These are phyloP conservation scores for Botrytis paeoniae DNA, from an alignment of 2,329 filamentous ascomycete genomes.

Conservation along the genomic window DNA sequence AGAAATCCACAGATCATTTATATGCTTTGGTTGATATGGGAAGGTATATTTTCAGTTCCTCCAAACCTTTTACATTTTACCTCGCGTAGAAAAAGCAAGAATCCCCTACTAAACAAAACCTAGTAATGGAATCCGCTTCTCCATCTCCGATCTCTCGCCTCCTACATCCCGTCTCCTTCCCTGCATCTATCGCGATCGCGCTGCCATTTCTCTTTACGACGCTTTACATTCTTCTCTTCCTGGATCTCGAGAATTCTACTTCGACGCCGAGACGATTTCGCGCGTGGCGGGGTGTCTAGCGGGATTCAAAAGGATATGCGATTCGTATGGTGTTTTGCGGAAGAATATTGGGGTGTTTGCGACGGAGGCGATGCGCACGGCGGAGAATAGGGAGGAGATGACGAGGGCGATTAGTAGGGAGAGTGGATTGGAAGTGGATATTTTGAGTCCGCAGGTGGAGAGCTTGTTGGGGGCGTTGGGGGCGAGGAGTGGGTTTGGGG, in stretches of 20 bases:
- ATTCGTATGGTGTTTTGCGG: constrained; percentile 63
- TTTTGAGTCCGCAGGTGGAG: constrained; percentile 77
- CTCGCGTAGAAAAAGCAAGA: neutral
- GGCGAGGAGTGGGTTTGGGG: constrained; percentile 68
- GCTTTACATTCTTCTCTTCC: constrained; percentile 57
- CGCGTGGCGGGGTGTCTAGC: constrained; percentile 65
- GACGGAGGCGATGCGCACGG: constrained; percentile 84
- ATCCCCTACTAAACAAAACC: constrained; percentile 18
- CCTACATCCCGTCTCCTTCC: constrained; percentile 68
- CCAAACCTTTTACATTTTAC: too few species aligned
- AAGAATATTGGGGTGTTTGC: constrained; percentile 72
- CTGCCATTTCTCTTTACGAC: constrained; percentile 82
- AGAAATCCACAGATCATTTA: constrained; percentile 25
- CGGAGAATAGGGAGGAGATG: constrained; percentile 69
- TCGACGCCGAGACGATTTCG: constrained; percentile 56
- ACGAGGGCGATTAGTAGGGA: constrained; percentile 58
- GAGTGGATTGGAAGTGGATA: constrained; percentile 66
- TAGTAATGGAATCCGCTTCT: constrained; percentile 92
- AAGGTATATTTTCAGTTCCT: constrained; percentile 33
- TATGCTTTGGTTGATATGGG: constrained; percentile 40
- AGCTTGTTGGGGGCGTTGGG: constrained; percentile 81
- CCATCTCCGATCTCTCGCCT: constrained; percentile 76
- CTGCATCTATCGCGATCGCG: constrained; percentile 75
- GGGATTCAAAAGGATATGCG: constrained; percentile 69
- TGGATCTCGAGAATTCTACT: constrained; percentile 39